A percentile compares a stretch with the other conserved stretches of the same genome.
phyloP scores from a whole-genome alignment of 225 moss, liverwort and hornwort species.

The Pseudoscleropodium purum region DNA sequence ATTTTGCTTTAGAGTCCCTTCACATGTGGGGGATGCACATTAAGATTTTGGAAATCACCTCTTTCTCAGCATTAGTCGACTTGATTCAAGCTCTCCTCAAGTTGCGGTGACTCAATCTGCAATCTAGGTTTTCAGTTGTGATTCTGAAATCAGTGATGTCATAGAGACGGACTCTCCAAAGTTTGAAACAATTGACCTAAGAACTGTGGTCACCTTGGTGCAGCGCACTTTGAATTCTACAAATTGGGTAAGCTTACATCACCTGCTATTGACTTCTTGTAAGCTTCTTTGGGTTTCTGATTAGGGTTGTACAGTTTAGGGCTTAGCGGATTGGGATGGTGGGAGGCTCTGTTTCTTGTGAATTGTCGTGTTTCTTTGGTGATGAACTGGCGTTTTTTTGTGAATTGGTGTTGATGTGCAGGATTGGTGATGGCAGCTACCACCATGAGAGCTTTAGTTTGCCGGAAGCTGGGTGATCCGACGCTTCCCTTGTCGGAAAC shows the following conservation, averaged over 20 bases:
- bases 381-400: neutral
- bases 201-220: neutral
- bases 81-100: neutral
- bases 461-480: conserved; percentile 74
- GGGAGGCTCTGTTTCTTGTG: neutral
- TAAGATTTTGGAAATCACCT: neutral
- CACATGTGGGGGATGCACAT: neutral
- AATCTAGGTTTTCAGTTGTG: neutral
- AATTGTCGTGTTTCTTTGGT: neutral
- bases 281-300: neutral
- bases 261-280: neutral
- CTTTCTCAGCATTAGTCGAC: neutral
- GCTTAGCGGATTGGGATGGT: neutral
- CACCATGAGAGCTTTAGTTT: conserved; percentile 72
- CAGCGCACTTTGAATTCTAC: neutral
- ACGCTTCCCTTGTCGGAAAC: conserved; percentile 54
- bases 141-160: neutral
- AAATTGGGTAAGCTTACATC: neutral
- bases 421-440: conserved; percentile 26
- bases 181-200: neutral
- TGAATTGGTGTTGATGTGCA: neutral
- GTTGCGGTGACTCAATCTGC: neutral
- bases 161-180: neutral
- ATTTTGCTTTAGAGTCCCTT: neutral
- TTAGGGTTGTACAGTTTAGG: neutral